Evolutionary conservation across 2,329 filamentous ascomycete species (phyloP).

Genomic region (Fusarium metavorans): DNA sequence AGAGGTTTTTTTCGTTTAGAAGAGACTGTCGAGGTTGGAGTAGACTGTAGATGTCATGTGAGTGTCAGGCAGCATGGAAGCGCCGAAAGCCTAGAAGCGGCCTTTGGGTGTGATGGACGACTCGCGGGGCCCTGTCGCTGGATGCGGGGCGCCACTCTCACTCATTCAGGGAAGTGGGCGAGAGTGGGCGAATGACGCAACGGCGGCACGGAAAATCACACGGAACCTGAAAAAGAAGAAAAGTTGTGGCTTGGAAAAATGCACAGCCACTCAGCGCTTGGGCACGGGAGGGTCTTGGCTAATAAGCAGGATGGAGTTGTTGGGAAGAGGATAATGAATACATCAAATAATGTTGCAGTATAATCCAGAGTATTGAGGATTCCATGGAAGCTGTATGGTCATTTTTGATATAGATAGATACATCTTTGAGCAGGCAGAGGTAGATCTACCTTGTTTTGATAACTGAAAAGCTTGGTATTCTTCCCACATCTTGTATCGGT

Average conservation of each 20-base stretch:
- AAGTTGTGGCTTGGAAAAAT: constrained; percentile 7
- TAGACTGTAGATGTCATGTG: constrained; percentile 38
- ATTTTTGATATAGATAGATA: background rate
- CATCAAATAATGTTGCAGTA: background rate
- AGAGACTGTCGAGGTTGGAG: constrained; percentile 1
- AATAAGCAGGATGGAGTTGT: background rate
- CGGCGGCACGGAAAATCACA: constrained; percentile 28
- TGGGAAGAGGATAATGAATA: background rate
- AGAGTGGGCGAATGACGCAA: constrained; percentile 38
- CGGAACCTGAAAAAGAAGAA: background rate
- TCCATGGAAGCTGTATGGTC: background rate
- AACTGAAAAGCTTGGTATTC: background rate
- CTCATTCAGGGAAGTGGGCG: constrained; percentile 15
- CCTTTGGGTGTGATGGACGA: background rate
- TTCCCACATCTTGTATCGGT: background rate
- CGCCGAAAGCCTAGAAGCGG: constrained; percentile 36
- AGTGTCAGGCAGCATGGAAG: constrained; percentile 34
- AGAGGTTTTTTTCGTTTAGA: background rate
- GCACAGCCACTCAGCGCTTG: constrained; percentile 21
- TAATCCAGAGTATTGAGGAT: background rate
- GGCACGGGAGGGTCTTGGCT: background rate
- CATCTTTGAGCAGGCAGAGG: too few species aligned
- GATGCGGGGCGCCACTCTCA: constrained; percentile 31
- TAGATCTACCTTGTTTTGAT: background rate
- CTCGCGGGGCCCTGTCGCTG: constrained; percentile 2